A percentile compares a stretch with the other conserved stretches of the same genome.
Conservation (phyloP, 768 basidiomycete genomes). For the Crucibulum laeve region DNA sequence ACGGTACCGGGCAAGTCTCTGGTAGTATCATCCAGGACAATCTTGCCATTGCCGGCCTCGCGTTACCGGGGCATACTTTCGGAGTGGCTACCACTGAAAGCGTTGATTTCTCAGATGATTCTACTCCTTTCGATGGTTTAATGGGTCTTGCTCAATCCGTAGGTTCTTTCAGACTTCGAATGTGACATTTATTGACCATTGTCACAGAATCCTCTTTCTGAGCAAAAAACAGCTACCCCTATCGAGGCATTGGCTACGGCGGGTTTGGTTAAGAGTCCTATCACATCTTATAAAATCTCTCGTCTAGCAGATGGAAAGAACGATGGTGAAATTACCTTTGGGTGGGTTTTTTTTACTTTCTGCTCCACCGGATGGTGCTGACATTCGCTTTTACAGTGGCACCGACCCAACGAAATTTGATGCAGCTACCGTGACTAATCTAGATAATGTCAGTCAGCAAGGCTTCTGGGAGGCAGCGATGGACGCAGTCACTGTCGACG, state of each 20-base stretch:
- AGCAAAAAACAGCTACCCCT: constrained; percentile 62
- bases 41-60: constrained; percentile 58
- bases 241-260: constrained; percentile 62
- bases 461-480: constrained; percentile 84
- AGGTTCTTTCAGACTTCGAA: constrained; percentile 13
- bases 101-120: constrained; percentile 49
- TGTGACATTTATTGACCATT: constrained; percentile 1
- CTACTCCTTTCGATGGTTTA: constrained; percentile 62
- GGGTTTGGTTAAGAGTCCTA: constrained; percentile 55
- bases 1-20: constrained; percentile 65
- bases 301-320: constrained; percentile 65
- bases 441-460: constrained; percentile 56
- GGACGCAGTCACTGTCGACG: constrained; percentile 56
- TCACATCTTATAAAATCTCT: constrained; percentile 78
- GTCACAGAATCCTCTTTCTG: constrained; percentile 46
- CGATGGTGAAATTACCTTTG: constrained; percentile 82
- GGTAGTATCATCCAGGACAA: constrained; percentile 64
- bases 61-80: constrained; percentile 55
- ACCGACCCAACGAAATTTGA: constrained; percentile 71
- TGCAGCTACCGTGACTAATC: constrained; percentile 46
- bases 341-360: constrained; percentile 26
- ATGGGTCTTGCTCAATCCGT: constrained; percentile 78
- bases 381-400: constrained; percentile 25
- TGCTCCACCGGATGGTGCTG: neutral
- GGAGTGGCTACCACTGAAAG: constrained; percentile 63